Conservation (phyloP, 495 filamentous ascomycete genomes). For the Hypoxylon fuscum region DNA sequence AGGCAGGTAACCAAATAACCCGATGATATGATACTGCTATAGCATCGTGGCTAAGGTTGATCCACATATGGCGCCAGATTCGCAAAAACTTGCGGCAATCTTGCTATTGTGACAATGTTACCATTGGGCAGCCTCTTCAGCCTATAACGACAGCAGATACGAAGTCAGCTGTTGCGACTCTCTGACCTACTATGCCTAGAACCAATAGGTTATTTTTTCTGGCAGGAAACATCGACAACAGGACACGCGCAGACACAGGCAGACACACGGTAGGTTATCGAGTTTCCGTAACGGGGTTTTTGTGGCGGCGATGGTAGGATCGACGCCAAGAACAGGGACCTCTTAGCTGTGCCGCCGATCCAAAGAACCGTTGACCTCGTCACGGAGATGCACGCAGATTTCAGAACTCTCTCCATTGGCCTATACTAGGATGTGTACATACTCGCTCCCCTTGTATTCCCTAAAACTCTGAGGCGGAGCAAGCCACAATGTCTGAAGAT, state of each 20-base stretch:
- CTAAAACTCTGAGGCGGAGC: conserved; percentile 29
- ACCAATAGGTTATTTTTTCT: conserved; percentile 29
- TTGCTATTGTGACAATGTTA: conserved; percentile 41
- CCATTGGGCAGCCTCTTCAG: conserved; percentile 17
- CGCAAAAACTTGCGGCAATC: conserved; percentile 42
- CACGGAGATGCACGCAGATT: conserved; percentile 32
- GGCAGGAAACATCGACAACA: conserved; percentile 33
- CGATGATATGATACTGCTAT: conserved; percentile 38
- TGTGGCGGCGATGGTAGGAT: conserved; percentile 40
- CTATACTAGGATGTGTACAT: conserved; percentile 18
- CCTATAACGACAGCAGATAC: conserved; percentile 32
- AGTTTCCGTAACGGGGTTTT: conserved; percentile 42
- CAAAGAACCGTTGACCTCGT: conserved; percentile 33
- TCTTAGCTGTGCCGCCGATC: conserved; percentile 35
- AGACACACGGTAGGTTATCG: conserved; percentile 23
- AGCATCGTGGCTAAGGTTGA: conserved; percentile 34
- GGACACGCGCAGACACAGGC: conserved; percentile 19
- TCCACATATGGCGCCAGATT: conserved; percentile 40
- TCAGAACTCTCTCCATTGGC: conserved; percentile 22
- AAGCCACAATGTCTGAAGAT: conserved; percentile 36
- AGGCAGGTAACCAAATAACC: conserved; percentile 44
- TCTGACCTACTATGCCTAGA: conserved; percentile 11
- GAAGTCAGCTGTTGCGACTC: conserved; percentile 25
- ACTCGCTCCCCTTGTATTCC: conserved; percentile 16
- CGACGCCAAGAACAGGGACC: conserved; percentile 36